A percentile compares a stretch with the other conserved stretches of the same genome.
Conservation (phyloP, 176 grass and related monocot genomes). For the barley (Hordeum vulgare) region MorexV3_pseudomolecules_assembly NC_058523.1:447317891-447318390, state of each 20-base stretch:
- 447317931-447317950: background rate
- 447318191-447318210: background rate
- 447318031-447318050: background rate
- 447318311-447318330: background rate
- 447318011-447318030: background rate
- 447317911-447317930: background rate
- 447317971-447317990: background rate
- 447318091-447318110: slow-evolving; percentile 94
- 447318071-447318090: slow-evolving; percentile 86
- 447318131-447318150: slow-evolving; percentile 75
- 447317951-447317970: background rate
- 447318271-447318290: background rate
- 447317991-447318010: background rate
- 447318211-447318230: background rate
- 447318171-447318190: slow-evolving; percentile 55
- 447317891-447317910: background rate
- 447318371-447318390: background rate
- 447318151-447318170: slow-evolving; percentile 98
- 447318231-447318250: background rate
- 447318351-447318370: background rate
- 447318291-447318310: background rate
- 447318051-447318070: background rate
- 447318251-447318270: background rate
- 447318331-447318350: background rate
- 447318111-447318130: slow-evolving; percentile 69